Evolutionary conservation across 345 rosid genomes (phyloP).

Genomic region (Hevea brasiliensis): DNA sequence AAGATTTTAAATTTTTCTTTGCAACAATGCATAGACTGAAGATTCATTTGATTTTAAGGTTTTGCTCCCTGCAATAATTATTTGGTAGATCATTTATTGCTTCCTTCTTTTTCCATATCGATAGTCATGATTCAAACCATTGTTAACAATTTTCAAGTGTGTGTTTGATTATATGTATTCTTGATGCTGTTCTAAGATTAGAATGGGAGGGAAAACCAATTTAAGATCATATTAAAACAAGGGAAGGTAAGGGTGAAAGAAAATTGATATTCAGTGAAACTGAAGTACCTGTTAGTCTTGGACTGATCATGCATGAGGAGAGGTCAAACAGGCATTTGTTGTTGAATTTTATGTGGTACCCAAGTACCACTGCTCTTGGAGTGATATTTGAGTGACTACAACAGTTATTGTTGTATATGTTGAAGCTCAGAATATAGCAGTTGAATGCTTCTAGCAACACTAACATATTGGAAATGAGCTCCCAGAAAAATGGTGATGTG

Average conservation of each 20-base stretch:
- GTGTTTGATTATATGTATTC: background rate
- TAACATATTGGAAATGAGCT: background rate
- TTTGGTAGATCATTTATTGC: conserved; percentile 6
- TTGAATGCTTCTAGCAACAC: background rate
- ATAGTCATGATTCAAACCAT: too few relatives aligned
- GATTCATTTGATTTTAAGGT: background rate
- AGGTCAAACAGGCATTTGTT: too few relatives aligned
- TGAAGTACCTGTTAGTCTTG: too few relatives aligned
- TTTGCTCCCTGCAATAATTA: background rate
- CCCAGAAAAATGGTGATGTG: background rate
- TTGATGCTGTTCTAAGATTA: background rate
- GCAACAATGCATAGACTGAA: background rate
- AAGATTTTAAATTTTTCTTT: background rate
- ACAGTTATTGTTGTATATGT: background rate
- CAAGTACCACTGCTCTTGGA: background rate
- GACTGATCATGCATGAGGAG: too few relatives aligned
- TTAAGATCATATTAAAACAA: background rate
- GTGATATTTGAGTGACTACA: background rate
- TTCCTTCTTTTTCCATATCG: background rate
- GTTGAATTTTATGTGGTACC: too few relatives aligned
- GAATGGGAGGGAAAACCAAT: background rate
- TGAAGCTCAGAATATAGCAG: background rate
- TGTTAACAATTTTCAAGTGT: background rate
- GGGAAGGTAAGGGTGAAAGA: background rate
- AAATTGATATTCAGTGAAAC: background rate